Evolutionary conservation across 805 yeast species (phyloP).

Genomic region (Debaryomyces castellii): DNA sequence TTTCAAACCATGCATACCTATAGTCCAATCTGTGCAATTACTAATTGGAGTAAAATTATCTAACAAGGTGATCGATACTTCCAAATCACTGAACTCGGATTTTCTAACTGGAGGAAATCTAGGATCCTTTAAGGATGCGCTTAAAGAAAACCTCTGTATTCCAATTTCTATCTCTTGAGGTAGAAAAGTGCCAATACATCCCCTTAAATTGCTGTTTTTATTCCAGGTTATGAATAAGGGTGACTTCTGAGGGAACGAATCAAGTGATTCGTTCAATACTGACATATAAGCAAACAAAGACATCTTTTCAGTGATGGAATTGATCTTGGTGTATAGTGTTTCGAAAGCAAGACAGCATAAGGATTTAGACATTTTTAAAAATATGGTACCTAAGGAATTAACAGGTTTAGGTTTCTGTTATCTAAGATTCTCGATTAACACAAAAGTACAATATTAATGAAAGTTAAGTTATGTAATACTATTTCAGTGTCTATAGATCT

Average conservation of each 20-base stretch:
- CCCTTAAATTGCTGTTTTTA: slow-evolving; percentile 56
- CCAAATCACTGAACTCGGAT: slow-evolving; percentile 52
- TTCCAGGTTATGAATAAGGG: slow-evolving; percentile 94
- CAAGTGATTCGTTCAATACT: slow-evolving; percentile 9
- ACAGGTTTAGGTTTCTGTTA: too few species aligned
- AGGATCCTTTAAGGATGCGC: slow-evolving; percentile 70
- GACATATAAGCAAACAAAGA: slow-evolving; percentile 14
- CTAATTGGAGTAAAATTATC: slow-evolving; percentile 53
- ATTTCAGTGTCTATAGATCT: not conserved
- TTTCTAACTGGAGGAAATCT: slow-evolving; percentile 66
- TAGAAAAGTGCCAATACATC: slow-evolving; percentile 91
- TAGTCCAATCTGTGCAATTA: slow-evolving; percentile 68
- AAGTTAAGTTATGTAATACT: not conserved
- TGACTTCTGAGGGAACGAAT: slow-evolving; percentile 20
- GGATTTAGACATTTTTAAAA: slow-evolving; percentile 35
- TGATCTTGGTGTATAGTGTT: slow-evolving; percentile 21
- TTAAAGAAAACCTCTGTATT: slow-evolving; percentile 57
- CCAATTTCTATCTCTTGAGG: slow-evolving; percentile 55
- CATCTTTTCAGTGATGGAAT: slow-evolving; percentile 10
- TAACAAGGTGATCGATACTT: slow-evolving; percentile 64
- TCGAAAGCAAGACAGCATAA: slow-evolving; percentile 41
- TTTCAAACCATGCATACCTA: slow-evolving; percentile 82
- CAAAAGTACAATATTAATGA: not conserved
- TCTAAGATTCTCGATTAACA: not conserved
- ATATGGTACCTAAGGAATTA: too few species aligned